Conservation (phyloP, 192 early-diverging fungal genomes). For the Pilobolus umbonatus region DNA sequence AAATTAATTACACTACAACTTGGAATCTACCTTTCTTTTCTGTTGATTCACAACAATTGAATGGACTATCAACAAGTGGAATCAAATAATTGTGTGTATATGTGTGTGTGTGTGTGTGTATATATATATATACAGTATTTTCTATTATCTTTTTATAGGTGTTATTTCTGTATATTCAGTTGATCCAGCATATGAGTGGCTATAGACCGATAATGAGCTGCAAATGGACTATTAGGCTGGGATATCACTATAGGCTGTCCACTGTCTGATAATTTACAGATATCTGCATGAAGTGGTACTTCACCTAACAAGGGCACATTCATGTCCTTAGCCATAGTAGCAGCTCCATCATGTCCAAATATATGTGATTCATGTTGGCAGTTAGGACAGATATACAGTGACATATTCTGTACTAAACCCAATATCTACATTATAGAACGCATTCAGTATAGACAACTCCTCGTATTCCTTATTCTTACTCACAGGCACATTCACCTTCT, state of each 20-base stretch:
- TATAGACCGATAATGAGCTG: constrained; percentile 47
- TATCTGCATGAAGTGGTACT: constrained; percentile 71
- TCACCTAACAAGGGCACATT: constrained; percentile 66
- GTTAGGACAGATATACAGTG: constrained; percentile 70
- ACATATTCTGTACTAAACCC: constrained; percentile 89
- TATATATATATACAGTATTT: constrained; percentile 3
- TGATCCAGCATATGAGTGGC: constrained; percentile 37
- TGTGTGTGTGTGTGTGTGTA: too few species aligned
- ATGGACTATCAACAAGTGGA: too few species aligned
- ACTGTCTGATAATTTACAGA: constrained; percentile 65
- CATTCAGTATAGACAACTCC: neutral
- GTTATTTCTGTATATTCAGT: neutral
- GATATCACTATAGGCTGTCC: constrained; percentile 69
- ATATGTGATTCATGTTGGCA: constrained; percentile 75
- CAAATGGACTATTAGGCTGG: constrained; percentile 45
- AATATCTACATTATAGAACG: constrained; percentile 53
- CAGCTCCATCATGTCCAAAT: constrained; percentile 67
- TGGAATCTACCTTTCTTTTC: too few species aligned
- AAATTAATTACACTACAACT: too few species aligned
- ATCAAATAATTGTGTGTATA: too few species aligned
- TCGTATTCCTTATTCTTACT: constrained; percentile 23
- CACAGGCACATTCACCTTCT: constrained; percentile 77
- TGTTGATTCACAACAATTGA: too few species aligned
- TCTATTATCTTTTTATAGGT: neutral
- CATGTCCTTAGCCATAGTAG: constrained; percentile 57